phyloP scores from a whole-genome alignment of 1,139 yeast species.

The Sugiyamaella castrensis region DNA sequence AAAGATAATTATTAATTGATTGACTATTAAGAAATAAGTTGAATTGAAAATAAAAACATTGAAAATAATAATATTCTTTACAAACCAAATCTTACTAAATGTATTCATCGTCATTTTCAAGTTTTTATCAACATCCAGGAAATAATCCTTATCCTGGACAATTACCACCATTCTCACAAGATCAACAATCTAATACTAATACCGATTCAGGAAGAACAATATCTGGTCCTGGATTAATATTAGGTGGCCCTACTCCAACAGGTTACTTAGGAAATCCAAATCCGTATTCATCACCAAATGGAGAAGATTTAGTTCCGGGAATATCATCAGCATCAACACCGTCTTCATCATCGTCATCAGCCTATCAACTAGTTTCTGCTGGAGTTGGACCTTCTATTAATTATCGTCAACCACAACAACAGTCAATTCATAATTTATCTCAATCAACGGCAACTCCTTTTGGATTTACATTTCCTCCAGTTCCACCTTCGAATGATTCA shows the following conservation, averaged over 20 bases:
- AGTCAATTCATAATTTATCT: constrained; percentile 2
- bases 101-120: constrained; percentile 11
- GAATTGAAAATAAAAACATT: no score
- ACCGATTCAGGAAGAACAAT: no score
- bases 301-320: no score
- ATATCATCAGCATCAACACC: constrained; percentile 6
- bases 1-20: no score
- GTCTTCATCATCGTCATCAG: constrained; percentile 1
- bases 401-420: neutral
- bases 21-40: no score
- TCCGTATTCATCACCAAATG: no score
- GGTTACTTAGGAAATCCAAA: no score
- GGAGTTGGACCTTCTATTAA: neutral
- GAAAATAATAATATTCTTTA: neutral
- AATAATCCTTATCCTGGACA: constrained; percentile 5
- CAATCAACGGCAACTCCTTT: constrained; percentile 12
- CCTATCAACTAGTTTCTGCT: constrained; percentile 10
- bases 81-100: neutral
- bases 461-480: constrained; percentile 13
- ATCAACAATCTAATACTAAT: constrained; percentile 1
- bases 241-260: no score
- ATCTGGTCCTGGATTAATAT: no score
- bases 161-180: constrained; percentile 5
- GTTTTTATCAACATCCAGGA: constrained; percentile 10
- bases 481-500: constrained; percentile 1